These are phyloP conservation scores for Ottelia alismoides DNA, from an alignment of 106 monocot species.

Conservation along the genomic window DNA sequence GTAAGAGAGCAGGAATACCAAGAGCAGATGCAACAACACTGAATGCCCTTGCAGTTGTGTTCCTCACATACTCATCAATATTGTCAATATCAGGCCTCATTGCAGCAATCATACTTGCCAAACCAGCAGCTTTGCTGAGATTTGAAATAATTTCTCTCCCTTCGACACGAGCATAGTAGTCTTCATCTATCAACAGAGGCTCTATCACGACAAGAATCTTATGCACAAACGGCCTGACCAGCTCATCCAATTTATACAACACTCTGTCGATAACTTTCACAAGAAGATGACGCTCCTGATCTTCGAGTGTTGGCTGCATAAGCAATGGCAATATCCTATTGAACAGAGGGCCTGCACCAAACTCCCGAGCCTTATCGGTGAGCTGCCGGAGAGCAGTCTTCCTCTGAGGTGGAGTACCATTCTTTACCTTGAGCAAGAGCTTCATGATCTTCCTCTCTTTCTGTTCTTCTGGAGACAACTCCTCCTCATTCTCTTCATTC, in stretches of 20 bases:
- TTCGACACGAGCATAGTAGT: conserved; percentile 98
- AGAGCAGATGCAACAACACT: conserved; percentile 97
- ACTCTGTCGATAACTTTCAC: conserved; percentile 98
- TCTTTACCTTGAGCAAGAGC: conserved; percentile 89
- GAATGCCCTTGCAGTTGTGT: conserved; percentile 95
- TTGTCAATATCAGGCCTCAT: conserved; percentile 99
- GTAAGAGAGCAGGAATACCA: conserved; percentile 94
- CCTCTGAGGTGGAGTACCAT: conserved; percentile 91
- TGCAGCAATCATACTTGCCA: conserved; percentile 94
- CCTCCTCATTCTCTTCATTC: conserved; percentile 92
- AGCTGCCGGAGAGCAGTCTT: conserved; percentile 87
- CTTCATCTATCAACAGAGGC: conserved; percentile 92
- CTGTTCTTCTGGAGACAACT: conserved; percentile 84
- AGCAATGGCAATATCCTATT: conserved; percentile 89
- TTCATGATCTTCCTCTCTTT: conserved; percentile 99
- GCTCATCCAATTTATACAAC: conserved; percentile 84
- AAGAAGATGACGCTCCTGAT: conserved; percentile 90
- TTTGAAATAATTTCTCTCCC: conserved; percentile 95
- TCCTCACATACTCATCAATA: conserved; percentile 96
- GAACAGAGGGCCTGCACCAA: conserved; percentile 90
- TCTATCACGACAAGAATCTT: conserved; percentile 98
- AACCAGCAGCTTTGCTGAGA: conserved; percentile 94
- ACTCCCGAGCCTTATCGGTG: conserved; percentile 90
- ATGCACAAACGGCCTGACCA: conserved; percentile 92
- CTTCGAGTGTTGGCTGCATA: conserved; percentile 96